Evolutionary conservation across 148 eudicot genomes (phyloP).

Genomic region (Bassia scoparia): DNA sequence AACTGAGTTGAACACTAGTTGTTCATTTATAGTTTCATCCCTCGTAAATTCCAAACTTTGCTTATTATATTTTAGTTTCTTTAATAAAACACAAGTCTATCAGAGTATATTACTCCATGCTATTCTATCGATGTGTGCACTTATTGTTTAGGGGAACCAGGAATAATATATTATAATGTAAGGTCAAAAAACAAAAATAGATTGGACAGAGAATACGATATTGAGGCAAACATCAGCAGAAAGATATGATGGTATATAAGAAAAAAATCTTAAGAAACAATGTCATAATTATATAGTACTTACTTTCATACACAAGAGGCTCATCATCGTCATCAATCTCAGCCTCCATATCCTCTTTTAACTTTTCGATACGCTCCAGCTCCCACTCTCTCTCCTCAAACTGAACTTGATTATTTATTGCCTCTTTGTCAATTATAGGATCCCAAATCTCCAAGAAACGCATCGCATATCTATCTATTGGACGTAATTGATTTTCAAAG

Average conservation of each 20-base stretch:
- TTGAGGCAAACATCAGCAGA: neutral
- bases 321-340: slow-evolving; percentile 97
- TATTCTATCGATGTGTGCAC: too few relatives aligned
- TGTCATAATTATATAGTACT: slow-evolving; percentile 28
- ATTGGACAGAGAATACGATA: too few relatives aligned
- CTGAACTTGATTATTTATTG: slow-evolving; percentile 49
- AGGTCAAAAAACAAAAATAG: too few relatives aligned
- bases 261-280: neutral
- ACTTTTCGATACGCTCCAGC: slow-evolving; percentile 85
- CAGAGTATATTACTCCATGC: too few relatives aligned
- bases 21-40: too few relatives aligned
- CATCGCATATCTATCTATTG: slow-evolving; percentile 92
- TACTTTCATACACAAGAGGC: slow-evolving; percentile 98
- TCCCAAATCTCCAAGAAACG: slow-evolving; percentile 93
- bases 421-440: slow-evolving; percentile 73
- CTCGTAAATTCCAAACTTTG: too few relatives aligned
- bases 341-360: slow-evolving; percentile 99
- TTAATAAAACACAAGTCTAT: too few relatives aligned
- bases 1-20: too few relatives aligned
- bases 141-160: too few relatives aligned
- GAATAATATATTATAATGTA: too few relatives aligned
- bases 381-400: slow-evolving; percentile 94
- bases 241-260: neutral
- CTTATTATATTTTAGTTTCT: too few relatives aligned
- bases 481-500: slow-evolving; percentile 89